Conservation (phyloP, 2,329 filamentous ascomycete species). For the Aspergillus fumigatiaffinis region DNA sequence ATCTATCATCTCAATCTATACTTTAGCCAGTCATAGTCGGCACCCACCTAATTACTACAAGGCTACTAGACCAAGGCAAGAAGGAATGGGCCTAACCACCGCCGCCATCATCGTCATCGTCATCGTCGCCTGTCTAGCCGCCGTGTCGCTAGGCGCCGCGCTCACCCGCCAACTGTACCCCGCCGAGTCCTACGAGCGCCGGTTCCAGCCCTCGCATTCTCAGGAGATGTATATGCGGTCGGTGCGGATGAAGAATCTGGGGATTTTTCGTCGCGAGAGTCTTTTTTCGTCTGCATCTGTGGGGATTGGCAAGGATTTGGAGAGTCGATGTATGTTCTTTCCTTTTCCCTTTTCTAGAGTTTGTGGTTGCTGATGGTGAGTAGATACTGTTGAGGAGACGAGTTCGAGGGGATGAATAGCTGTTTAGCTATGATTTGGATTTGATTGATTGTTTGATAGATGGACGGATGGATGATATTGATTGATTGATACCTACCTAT, state of each 20-base stretch:
- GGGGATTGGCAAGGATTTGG: slow-evolving; percentile 6
- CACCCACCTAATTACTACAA: too few species aligned
- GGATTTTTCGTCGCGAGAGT: slow-evolving; percentile 19
- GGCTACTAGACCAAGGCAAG: too few species aligned
- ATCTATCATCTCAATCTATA: too few species aligned
- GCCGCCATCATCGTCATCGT: slow-evolving; percentile 29
- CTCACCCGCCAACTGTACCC: slow-evolving; percentile 26
- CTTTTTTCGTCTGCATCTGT: too few species aligned
- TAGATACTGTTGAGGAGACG: background rate
- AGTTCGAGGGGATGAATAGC: background rate
- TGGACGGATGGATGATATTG: too few species aligned
- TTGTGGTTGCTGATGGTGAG: too few species aligned
- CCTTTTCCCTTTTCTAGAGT: too few species aligned
- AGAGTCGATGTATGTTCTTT: background rate
- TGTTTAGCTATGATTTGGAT: too few species aligned
- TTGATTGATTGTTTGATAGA: too few species aligned
- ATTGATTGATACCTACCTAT: too few species aligned
- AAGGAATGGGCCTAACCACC: slow-evolving; percentile 17
- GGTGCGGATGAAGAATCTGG: slow-evolving; percentile 25
- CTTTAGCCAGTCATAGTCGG: too few species aligned
- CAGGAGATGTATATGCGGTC: slow-evolving; percentile 31
- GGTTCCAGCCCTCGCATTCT: slow-evolving; percentile 20
- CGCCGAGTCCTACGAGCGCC: slow-evolving; percentile 9
- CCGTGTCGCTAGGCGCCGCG: slow-evolving; percentile 27
- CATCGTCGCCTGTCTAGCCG: slow-evolving; percentile 27